These are phyloP conservation scores for Vigna nakashimae DNA, from an alignment of 306 rosid genomes.

Conservation along the genomic window DNA sequence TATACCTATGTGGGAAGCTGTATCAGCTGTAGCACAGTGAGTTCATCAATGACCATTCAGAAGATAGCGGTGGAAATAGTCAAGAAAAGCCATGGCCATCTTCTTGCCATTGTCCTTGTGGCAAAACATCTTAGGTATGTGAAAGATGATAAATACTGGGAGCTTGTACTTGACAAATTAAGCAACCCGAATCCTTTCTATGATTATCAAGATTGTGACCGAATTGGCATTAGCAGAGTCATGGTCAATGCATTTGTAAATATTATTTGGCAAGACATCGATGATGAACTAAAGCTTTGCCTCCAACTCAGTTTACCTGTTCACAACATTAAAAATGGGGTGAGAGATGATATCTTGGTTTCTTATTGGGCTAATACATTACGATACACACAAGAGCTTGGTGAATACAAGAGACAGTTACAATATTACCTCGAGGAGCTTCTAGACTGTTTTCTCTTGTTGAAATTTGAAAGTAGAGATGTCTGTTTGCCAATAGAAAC, in stretches of 20 bases:
- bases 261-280: background rate
- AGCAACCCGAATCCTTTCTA: background rate
- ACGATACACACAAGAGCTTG: background rate
- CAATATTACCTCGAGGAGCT: background rate
- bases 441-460: background rate
- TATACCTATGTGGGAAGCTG: background rate
- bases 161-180: conserved; percentile 2
- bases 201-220: conserved; percentile 9
- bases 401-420: background rate
- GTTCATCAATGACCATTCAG: background rate
- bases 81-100: background rate
- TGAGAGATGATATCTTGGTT: background rate
- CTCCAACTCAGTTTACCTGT: conserved; percentile 2
- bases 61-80: background rate
- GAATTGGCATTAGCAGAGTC: conserved; percentile 2
- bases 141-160: background rate
- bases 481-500: background rate
- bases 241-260: conserved; percentile 13
- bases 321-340: conserved; percentile 12
- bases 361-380: background rate
- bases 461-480: background rate
- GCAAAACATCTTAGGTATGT: background rate
- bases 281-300: background rate
- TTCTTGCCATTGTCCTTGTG: conserved; percentile 27
- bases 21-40: no score